Conservation (phyloP, 345 rosid genomes). For the Brassica carinata region DNA sequence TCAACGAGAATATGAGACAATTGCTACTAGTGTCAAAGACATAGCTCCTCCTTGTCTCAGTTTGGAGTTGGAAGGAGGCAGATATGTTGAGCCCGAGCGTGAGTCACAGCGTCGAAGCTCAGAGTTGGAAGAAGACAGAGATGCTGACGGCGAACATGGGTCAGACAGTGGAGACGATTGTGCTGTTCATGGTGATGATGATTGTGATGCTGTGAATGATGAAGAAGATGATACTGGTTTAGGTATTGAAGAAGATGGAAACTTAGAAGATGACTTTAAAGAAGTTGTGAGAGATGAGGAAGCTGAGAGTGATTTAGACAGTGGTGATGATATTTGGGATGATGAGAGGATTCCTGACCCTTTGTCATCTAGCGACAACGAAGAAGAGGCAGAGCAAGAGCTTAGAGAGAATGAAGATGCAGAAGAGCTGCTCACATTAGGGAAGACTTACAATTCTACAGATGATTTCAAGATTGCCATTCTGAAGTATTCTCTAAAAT, state of each 20-base stretch:
- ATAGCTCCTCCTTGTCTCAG: neutral
- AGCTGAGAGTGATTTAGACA: neutral
- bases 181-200: neutral
- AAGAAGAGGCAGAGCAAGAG: neutral
- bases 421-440: neutral
- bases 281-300: neutral
- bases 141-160: neutral
- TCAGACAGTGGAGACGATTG: neutral
- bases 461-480: neutral
- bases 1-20: neutral
- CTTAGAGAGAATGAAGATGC: neutral
- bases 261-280: neutral
- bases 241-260: neutral
- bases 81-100: neutral
- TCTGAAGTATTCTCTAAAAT: neutral
- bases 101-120: neutral
- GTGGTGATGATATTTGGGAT: neutral
- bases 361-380: neutral
- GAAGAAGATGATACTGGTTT: neutral
- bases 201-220: neutral
- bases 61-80: neutral
- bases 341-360: neutral
- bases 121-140: neutral
- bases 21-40: neutral
- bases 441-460: neutral